These are phyloP conservation scores for Stipa capillata DNA, from an alignment of 176 grass and related monocot genomes.

Conservation along the genomic window DNA sequence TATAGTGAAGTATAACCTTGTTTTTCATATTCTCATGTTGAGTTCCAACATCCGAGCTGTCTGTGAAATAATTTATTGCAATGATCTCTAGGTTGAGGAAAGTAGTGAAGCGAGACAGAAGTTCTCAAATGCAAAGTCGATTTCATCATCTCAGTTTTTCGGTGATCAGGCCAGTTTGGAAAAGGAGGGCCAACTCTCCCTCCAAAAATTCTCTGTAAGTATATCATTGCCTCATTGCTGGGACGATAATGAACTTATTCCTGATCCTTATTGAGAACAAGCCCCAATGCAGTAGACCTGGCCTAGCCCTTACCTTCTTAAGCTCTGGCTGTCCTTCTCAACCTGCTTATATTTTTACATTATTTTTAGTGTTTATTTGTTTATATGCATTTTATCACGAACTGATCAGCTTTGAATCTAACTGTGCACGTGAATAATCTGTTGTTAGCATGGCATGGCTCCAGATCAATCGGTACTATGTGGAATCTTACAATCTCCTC, in stretches of 20 bases:
- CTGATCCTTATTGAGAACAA: background rate
- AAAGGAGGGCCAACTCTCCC: conserved; percentile 65
- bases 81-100: conserved; percentile 62
- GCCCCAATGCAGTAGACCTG: background rate
- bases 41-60: background rate
- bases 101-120: conserved; percentile 81
- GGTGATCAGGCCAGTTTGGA: conserved; percentile 51
- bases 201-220: conserved; percentile 89
- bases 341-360: background rate
- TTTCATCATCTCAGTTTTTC: conserved; percentile 96
- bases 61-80: conserved; percentile 20
- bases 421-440: background rate
- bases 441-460: background rate
- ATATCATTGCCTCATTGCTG: background rate
- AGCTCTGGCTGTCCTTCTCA: background rate
- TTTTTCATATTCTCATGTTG: background rate
- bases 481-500: background rate
- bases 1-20: background rate
- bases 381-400: background rate
- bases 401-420: background rate
- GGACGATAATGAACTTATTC: background rate
- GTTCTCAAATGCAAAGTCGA: conserved; percentile 98
- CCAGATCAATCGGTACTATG: background rate
- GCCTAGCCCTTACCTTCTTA: background rate
- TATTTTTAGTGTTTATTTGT: background rate